Conservation (phyloP, 768 basidiomycete species). For the Termitomyces sp. region DNA sequence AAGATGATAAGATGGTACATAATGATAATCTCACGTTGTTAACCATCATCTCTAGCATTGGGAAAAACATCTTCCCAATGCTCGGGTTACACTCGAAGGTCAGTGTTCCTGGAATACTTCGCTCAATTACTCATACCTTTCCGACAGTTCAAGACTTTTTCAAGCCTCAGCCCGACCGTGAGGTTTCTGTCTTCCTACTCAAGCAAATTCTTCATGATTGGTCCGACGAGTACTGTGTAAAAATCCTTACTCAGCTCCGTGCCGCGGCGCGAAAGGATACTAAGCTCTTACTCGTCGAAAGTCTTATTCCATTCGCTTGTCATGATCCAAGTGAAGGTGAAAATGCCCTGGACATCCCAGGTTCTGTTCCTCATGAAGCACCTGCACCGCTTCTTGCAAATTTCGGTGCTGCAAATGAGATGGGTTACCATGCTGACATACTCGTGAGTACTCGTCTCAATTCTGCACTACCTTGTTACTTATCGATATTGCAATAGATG, state of each 20-base stretch:
- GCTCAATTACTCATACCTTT: not conserved
- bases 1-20: not conserved
- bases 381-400: slow-evolving; percentile 35
- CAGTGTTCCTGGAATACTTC: not conserved
- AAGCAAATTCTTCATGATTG: slow-evolving; percentile 10
- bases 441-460: slow-evolving; percentile 21
- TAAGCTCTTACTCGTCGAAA: slow-evolving; percentile 6
- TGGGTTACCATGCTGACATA: slow-evolving; percentile 32
- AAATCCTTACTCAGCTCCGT: slow-evolving; percentile 3
- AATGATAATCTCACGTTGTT: not conserved
- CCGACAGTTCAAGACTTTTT: slow-evolving; percentile 5
- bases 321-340: not conserved
- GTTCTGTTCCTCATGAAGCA: slow-evolving; percentile 13
- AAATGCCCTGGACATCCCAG: slow-evolving; percentile 17
- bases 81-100: slow-evolving; percentile 8
- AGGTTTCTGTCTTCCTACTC: slow-evolving; percentile 1
- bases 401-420: slow-evolving; percentile 32
- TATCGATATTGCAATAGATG: not conserved
- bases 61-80: not conserved
- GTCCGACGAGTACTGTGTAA: slow-evolving; percentile 3
- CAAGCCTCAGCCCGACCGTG: not conserved
- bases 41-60: not conserved
- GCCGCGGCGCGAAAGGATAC: not conserved
- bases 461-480: not conserved
- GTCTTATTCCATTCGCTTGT: slow-evolving; percentile 1